phyloP scores from a whole-genome alignment of 164 flowering plant genomes.

The Vitis rotundifolia region DNA sequence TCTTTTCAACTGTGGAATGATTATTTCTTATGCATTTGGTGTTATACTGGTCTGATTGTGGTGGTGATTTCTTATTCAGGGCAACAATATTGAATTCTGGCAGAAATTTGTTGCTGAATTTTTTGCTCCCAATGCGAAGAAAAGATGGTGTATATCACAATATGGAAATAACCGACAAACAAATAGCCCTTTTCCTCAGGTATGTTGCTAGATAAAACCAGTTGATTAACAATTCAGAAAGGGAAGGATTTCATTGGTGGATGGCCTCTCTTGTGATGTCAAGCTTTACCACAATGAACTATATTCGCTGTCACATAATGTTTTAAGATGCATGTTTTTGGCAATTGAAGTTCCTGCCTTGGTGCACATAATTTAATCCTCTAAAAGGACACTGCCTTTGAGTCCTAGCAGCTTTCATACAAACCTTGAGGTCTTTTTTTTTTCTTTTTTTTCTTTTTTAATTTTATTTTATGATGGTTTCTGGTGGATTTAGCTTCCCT shows the following conservation, averaged over 20 bases:
- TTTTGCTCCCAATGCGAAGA: slow-evolving; percentile 95
- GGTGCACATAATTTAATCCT: too few species aligned
- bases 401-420: neutral
- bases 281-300: neutral
- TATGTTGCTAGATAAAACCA: slow-evolving; percentile 27
- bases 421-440: neutral
- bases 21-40: neutral
- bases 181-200: slow-evolving; percentile 98
- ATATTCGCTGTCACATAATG: too few species aligned
- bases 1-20: neutral
- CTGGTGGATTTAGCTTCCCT: too few species aligned
- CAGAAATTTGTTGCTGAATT: slow-evolving; percentile 91
- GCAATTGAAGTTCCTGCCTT: too few species aligned
- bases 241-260: too few species aligned
- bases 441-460: neutral
- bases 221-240: too few species aligned
- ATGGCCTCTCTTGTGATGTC: too few species aligned
- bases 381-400: too few species aligned
- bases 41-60: slow-evolving; percentile 1
- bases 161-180: slow-evolving; percentile 97
- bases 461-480: too few species aligned
- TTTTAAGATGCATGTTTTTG: neutral
- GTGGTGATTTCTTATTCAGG: slow-evolving; percentile 42
- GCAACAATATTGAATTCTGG: slow-evolving; percentile 96
- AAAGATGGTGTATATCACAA: slow-evolving; percentile 98